Percentiles rank a stretch among this genome's conserved stretches.
Conservation (phyloP, 441 rosid species). For the Populus trichocarpa region DNA sequence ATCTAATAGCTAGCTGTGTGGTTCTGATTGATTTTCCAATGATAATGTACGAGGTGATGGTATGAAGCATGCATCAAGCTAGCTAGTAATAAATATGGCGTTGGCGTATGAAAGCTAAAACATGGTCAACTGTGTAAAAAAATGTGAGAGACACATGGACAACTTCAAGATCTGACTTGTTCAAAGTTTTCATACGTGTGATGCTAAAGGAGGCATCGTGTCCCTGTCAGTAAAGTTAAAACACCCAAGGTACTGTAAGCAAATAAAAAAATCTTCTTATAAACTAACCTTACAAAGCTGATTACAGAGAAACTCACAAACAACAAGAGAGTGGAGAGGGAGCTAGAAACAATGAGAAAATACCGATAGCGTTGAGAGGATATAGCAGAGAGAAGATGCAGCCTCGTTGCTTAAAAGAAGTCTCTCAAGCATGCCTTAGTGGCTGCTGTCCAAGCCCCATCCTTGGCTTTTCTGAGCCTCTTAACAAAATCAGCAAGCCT, state of each 20-base stretch:
- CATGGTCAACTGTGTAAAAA: neutral
- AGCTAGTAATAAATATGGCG: neutral
- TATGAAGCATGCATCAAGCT: neutral
- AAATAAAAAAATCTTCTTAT: neutral
- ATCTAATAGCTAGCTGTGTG: neutral
- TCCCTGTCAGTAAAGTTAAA: slow-evolving; percentile 7
- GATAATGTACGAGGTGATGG: neutral
- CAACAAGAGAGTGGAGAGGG: neutral
- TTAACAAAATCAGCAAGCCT: slow-evolving; percentile 25
- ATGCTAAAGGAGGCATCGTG: slow-evolving; percentile 3
- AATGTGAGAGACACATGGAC: slow-evolving; percentile 17
- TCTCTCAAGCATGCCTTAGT: slow-evolving; percentile 41
- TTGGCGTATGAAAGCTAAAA: neutral
- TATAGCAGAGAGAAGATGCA: slow-evolving; percentile 33
- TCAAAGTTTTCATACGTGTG: slow-evolving; percentile 17
- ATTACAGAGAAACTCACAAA: neutral
- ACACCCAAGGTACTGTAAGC: neutral
- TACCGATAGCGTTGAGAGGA: neutral
- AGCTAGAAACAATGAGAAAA: slow-evolving; percentile 9
- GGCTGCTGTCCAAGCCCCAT: slow-evolving; percentile 63
- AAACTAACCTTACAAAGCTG: neutral
- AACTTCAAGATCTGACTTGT: slow-evolving; percentile 21
- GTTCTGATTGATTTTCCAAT: neutral
- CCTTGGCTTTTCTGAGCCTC: slow-evolving; percentile 33
- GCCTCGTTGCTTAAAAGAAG: slow-evolving; percentile 38